Base-by-base conservation (phyloP, 306 rosid genomes). In the Quercus wislizeni region DNA sequence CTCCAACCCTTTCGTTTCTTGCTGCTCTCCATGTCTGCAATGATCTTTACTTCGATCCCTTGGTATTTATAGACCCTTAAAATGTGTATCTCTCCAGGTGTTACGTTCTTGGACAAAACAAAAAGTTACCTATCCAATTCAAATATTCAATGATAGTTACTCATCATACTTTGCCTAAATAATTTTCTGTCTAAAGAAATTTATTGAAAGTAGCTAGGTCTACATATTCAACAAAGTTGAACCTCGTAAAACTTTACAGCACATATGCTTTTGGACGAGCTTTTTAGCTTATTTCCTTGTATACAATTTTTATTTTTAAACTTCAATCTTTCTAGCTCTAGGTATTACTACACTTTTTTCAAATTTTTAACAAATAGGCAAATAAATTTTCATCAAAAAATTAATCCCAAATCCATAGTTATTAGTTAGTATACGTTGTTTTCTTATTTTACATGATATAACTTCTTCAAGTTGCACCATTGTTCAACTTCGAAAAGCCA, bases 121-220 rank as follows among this genome's bases (percentile, higher is more conserved):
- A 23, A 30, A 79, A 73, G 67, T 54, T 79, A 27, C 83, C 67
- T 35, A 2, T 3, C 23, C 74, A 71, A 49, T 79, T 41, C 11
- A 41, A 41, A 41, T 41, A 41, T 41, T 8, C 65, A 59, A 59
- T 21, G 65, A 59, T 10, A 59, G 17, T 59, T 59, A 12, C 41
- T 35, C 41, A 28, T 58, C 65, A 21, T 23, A 12, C 30, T n/a
- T 59, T 59, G 31, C 65, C 27, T 59, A 13, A 10, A 10, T 23
- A 20, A 27, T 21, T 9, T 13, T 11, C 17, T 59, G 15, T 21
- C 15, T 27, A 7, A 21, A 23, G 6, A 59, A 59, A 20, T 59
- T 25, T 20, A 4, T 59, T 4, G 30, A 23, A 59, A 23, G 65
- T 8, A 10, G 41, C 41, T 35, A 5, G 28, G 63, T n/a, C 65